phyloP scores from a whole-genome alignment of 805 yeast species.

The Pichia membranifaciens region DNA sequence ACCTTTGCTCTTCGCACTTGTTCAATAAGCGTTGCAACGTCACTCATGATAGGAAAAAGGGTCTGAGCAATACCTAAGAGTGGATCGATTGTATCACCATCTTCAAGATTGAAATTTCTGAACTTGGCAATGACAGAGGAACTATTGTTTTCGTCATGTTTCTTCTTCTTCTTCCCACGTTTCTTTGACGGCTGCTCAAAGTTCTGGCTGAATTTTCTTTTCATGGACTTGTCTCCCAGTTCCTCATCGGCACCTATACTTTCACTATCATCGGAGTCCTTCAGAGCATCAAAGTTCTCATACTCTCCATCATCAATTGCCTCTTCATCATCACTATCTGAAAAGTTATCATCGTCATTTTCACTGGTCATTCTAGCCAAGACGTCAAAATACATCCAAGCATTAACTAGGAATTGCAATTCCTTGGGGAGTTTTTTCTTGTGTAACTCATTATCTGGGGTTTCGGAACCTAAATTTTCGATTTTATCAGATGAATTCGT shows the following conservation, averaged over 20 bases:
- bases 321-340: conserved; percentile 6
- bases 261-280: neutral
- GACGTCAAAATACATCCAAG: conserved; percentile 67
- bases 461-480: neutral
- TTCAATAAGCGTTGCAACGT: conserved; percentile 51
- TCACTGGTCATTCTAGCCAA: conserved; percentile 59
- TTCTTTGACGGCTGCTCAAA: neutral
- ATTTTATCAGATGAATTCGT: neutral
- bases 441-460: conserved; percentile 15
- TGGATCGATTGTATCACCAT: conserved; percentile 49
- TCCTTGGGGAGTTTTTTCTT: conserved; percentile 33
- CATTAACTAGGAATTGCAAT: conserved; percentile 49
- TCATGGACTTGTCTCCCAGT: neutral
- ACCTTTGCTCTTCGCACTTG: conserved; percentile 35
- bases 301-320: neutral
- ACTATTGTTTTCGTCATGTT: conserved; percentile 16
- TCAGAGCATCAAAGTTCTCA: neutral
- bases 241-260: neutral
- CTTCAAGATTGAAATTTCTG: conserved; percentile 31
- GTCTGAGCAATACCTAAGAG: conserved; percentile 63
- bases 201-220: neutral
- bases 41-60: conserved; percentile 58
- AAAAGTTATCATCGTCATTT: conserved; percentile 30
- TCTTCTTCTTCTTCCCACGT: conserved; percentile 10
- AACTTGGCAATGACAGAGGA: conserved; percentile 35